These are phyloP conservation scores for Zygosaccharomyces pseudobailii DNA, from an alignment of 1,139 yeast genomes.

Conservation along the genomic window DNA sequence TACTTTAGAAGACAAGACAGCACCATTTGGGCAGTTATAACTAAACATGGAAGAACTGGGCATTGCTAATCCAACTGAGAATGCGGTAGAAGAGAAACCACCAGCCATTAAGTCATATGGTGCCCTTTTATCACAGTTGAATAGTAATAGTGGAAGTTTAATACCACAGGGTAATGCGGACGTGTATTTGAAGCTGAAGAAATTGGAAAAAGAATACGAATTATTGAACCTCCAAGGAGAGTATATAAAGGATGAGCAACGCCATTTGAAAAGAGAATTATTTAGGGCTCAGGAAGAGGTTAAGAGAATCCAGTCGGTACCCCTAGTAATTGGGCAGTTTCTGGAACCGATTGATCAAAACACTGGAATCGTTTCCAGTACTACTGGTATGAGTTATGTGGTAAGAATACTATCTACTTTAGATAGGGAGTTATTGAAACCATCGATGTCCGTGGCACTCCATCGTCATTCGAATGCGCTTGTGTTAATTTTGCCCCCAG, in stretches of 20 bases:
- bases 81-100: constrained; percentile 19
- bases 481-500: constrained; percentile 96
- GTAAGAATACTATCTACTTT: constrained; percentile 91
- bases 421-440: constrained; percentile 90
- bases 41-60: constrained; percentile 56
- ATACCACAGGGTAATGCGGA: constrained; percentile 44
- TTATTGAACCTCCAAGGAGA: constrained; percentile 84
- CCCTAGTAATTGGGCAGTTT: constrained; percentile 96
- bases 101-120: constrained; percentile 29
- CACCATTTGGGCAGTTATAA: neutral
- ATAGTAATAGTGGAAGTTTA: constrained; percentile 14
- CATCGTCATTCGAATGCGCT: constrained; percentile 98
- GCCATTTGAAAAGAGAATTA: constrained; percentile 89
- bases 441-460: constrained; percentile 92
- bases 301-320: constrained; percentile 94
- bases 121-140: constrained; percentile 26
- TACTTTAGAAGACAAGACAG: neutral
- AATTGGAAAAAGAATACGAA: constrained; percentile 84
- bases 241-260: constrained; percentile 95
- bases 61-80: constrained; percentile 36
- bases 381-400: constrained; percentile 96
- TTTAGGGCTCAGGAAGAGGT: constrained; percentile 98
- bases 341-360: constrained; percentile 95
- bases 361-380: constrained; percentile 93
- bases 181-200: constrained; percentile 77